Conservation (phyloP, 2,329 filamentous ascomycete genomes). For the Elsinoe ampelina region DNA sequence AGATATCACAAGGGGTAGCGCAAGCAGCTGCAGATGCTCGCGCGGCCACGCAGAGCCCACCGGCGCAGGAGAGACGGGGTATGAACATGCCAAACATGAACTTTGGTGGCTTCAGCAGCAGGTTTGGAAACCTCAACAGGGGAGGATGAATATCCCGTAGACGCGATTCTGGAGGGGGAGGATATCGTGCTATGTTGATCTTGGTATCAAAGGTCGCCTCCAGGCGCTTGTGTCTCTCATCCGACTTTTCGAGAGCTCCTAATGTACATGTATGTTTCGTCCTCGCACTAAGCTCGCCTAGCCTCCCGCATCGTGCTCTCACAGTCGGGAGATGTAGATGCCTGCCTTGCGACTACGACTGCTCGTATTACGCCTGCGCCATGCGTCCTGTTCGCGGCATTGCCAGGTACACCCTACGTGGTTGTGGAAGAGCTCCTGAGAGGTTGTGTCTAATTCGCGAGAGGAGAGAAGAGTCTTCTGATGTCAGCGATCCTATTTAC, state of each 20-base stretch:
- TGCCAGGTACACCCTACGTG: no score
- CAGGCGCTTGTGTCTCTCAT: neutral
- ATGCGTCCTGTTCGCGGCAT: no score
- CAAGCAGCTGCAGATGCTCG: conserved; percentile 14
- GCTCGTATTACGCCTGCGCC: no score
- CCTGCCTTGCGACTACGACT: no score
- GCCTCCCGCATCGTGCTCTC: neutral
- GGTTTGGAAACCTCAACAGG: conserved; percentile 15
- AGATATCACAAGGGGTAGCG: conserved; percentile 34
- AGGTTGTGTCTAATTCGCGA: conserved; percentile 15
- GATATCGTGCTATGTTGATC: neutral
- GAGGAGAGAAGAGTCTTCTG: conserved; percentile 19
- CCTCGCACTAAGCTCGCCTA: neutral
- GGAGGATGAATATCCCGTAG: neutral
- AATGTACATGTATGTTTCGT: neutral
- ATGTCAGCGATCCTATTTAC: neutral
- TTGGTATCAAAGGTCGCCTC: neutral
- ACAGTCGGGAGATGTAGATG: no score
- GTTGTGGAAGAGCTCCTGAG: no score
- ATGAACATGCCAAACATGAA: conserved; percentile 15
- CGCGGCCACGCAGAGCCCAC: conserved; percentile 12
- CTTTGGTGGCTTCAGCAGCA: conserved; percentile 16
- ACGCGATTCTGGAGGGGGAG: neutral
- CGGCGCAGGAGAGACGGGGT: conserved; percentile 12
- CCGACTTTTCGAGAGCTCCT: neutral